Evolutionary conservation across 306 rosid species (phyloP), one percentile per base, ranked within the genome.

Genomic region (Castanospermum australe): DNA sequence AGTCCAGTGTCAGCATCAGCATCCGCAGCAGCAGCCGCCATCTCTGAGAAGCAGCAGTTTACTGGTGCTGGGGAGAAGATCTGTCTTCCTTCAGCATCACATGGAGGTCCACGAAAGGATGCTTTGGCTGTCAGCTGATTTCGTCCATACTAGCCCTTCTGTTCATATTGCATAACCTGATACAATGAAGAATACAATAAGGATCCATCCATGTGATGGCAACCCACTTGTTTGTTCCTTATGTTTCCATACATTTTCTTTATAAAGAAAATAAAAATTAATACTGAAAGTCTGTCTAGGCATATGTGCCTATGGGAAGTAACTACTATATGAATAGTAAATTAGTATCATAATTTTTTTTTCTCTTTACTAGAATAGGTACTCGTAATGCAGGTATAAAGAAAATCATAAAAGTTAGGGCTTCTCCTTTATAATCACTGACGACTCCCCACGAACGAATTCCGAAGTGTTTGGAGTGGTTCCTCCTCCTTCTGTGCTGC

Each of bases 91-190:
- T 76, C 87, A 1, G 79, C 35, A 36, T 57, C 71, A 2, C 86
- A 78, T 38, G 86, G 76, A 66, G 68, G n/a, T 77, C 73, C 79
- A 8, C 51, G 14, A 18, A 79, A 79, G 68, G 90, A 76, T 50
- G 52, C 81, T 21, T 56, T 88, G 64, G 87, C 87, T 48, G 88
- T 87, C 59, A 28, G 13, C 73, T 85, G 77, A 85, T 52, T 42
- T 32, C 22, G 24, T 41, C 41, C 61, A 11, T 10, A 5, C 42
- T 4, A 67, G 73, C 52, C 36, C 47, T 73, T 62, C 48, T 47
- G n/a, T 39, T 64, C 50, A 17, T 66, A 56, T 66, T 55, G 15
- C 48, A 41, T 24, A 15, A 78, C 30, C 64, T 60, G 50, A 48
- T 35, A 44, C n/a, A 35, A 73, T 56, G 63, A 55, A 61, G 51